Base-by-base conservation (phyloP, 2,329 filamentous ascomycete genomes). In the Talaromyces sp. region DNA sequence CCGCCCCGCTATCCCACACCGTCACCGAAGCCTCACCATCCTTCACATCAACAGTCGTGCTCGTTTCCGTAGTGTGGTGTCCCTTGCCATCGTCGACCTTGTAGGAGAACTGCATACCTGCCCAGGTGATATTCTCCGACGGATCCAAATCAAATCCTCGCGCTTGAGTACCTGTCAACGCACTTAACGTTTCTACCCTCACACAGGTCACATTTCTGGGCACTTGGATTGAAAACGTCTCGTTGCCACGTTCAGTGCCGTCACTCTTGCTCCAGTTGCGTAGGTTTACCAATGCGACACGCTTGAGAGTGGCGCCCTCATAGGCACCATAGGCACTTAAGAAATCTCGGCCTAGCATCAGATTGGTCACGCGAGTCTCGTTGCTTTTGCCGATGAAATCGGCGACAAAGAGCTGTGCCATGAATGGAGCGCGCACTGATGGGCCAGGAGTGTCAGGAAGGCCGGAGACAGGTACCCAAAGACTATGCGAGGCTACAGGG, bases 111-210 rank as follows among this genome's bases (percentile, higher is more conserved):
- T 67, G 66, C 60, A 67, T 62, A 5, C 66, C 66, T 24, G 65
- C 66, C 63, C 65, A 67, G 3, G 69, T 72, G n/a, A 70, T 67
- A 56, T 69, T 70, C 29, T 70, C 63, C 31, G 65, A 59, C 3
- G 66, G 60, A 4, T 68, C 68, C 21, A 67, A 66, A 10, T 66
- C 62, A 35, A 35, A 35, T 35, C 32, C 32, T 14, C 32, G 32
- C 14, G 32, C 32, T 35, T 35, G 32, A 14, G 32, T 35, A 5
- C 32, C 32, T 5, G 32, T 35, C 32, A 35, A 17, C 26, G 72
- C 70, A 54, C 69, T 66, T 41, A n/a, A 62, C 65, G 19, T 55
- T 52, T 13, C 62, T 58, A 21, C 65, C 65, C 19, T 58, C 38
- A 6, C 65, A 62, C n/a, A 21, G 8, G 43, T 46, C 8, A 46